Base-by-base conservation (phyloP, 768 basidiomycete genomes). In the Infundibulicybe gibba region DNA sequence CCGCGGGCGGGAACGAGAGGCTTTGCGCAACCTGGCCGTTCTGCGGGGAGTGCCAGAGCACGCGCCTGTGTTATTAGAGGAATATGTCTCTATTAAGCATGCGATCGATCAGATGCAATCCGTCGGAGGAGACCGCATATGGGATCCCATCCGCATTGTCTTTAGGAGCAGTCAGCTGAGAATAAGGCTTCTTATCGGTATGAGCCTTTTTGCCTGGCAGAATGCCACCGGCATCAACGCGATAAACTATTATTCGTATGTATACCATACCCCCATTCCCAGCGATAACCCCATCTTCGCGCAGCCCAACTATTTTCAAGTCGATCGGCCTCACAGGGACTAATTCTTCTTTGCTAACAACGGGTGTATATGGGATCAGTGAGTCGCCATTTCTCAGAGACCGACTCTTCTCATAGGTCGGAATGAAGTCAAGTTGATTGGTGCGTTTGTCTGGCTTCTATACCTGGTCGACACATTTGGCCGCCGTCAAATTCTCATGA, bases 351-450 rank as follows among this genome's bases (percentile, higher is more conserved):
- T 61, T 74, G 9, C 66, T 75, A 45, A 71, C 71, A 0, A 74
- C 75, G 16, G 75, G 76, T 42, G 71, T 78, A 41, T 79, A 74
- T 53, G 79, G 77, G 11, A 64, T 76, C 32, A 68, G 75, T 64
- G 66, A 69, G 61, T 44, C 32, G 16, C 32, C n/a, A 12, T 38
- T 20, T n/a, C 16, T 12, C 14, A 12, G n/a, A 12, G 13, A 30
- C 42, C 14, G 12, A 21, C 17, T 17, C 35, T 41, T 30, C 33
- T 44, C 13, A 21, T 35, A 15, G 17, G 25, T 9, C 19, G 9
- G 44, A n/a, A n/a, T 32, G 20, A 12, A 62, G 65, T 68, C 49
- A 68, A 70, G 44, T 53, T 68, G 5, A 35, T 64, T 13, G 63
- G 66, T n/a, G 55, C 67, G 11, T 51, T 76, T 16, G 43, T 77